Evolutionary conservation across 805 yeast genomes (phyloP).

Genomic region (Komagataella populi): DNA sequence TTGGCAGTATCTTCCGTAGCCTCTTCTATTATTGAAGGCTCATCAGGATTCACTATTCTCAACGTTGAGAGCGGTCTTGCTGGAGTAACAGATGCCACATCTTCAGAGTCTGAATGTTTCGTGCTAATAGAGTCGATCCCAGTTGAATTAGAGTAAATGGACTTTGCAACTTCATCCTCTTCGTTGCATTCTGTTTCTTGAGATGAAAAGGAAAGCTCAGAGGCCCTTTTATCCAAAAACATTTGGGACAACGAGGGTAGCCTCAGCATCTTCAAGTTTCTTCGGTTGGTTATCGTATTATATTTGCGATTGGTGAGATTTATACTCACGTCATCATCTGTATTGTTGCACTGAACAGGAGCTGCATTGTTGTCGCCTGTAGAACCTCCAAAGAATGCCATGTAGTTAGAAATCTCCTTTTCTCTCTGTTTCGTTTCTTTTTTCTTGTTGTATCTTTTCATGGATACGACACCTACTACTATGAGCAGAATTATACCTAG

Average conservation of each 20-base stretch:
- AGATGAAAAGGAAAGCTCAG: not conserved
- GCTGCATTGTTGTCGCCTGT: not conserved
- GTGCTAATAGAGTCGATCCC: not conserved
- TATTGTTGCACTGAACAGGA: not conserved
- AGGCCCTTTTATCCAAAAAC: not conserved
- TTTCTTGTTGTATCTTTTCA: conserved; percentile 13
- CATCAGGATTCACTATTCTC: not conserved
- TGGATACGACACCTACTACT: conserved; percentile 15
- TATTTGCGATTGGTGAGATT: not conserved
- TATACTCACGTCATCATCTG: not conserved
- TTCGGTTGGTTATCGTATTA: not conserved
- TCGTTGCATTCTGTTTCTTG: not conserved
- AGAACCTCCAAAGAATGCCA: conserved; percentile 12
- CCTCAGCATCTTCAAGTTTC: not conserved
- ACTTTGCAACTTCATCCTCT: not conserved
- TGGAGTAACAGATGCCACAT: not conserved
- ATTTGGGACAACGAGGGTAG: not conserved
- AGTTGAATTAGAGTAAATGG: not conserved
- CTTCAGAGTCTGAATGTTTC: not conserved
- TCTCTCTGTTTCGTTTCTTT: conserved; percentile 16
- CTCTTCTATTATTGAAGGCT: not conserved
- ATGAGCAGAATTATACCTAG: conserved; percentile 20
- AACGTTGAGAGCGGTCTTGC: not conserved
- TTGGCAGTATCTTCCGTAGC: not conserved
- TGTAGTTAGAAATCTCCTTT: conserved; percentile 13